A percentile compares a stretch with the other conserved stretches of the same genome.
Evolutionary conservation across 805 yeast genomes (phyloP).

Genomic region (Metschnikowia cerradonensis): DNA sequence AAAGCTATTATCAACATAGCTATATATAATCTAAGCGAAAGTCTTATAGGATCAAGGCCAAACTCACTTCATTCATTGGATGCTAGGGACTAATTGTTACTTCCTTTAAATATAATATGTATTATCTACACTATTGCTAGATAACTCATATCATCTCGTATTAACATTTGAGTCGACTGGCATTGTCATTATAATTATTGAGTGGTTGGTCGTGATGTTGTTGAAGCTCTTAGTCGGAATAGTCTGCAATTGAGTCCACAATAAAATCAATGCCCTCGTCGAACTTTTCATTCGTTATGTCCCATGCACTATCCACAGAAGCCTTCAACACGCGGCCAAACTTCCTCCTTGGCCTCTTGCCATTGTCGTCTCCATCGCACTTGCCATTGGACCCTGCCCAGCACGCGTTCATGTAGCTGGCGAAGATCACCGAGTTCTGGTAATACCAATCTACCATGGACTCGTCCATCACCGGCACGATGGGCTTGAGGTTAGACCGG

Average conservation of each 20-base stretch:
- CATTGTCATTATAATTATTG: no score
- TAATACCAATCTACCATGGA: constrained; percentile 88
- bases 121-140: no score
- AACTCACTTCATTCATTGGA: no score
- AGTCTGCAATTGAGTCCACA: constrained; percentile 63
- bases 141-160: no score
- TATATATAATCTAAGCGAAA: no score
- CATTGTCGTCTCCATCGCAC: constrained; percentile 26
- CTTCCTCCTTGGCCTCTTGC: constrained; percentile 80
- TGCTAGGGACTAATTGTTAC: no score
- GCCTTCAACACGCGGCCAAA: constrained; percentile 85
- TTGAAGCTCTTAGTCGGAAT: constrained; percentile 4
- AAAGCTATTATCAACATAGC: no score
- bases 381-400: constrained; percentile 56
- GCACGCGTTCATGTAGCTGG: constrained; percentile 69
- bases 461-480: constrained; percentile 87
- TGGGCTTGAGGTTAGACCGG: constrained; percentile 64
- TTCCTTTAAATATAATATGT: no score
- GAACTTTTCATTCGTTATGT: constrained; percentile 73
- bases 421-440: constrained; percentile 77
- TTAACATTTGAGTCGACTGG: no score
- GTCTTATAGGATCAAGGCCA: no score
- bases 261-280: constrained; percentile 85
- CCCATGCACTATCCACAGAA: constrained; percentile 67
- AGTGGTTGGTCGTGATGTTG: no score